Percentiles rank a stretch among this genome's conserved stretches.
These are phyloP conservation scores for Aspergillus alliaceus DNA, from an alignment of 2,329 filamentous ascomycete genomes.

Conservation along the genomic window DNA sequence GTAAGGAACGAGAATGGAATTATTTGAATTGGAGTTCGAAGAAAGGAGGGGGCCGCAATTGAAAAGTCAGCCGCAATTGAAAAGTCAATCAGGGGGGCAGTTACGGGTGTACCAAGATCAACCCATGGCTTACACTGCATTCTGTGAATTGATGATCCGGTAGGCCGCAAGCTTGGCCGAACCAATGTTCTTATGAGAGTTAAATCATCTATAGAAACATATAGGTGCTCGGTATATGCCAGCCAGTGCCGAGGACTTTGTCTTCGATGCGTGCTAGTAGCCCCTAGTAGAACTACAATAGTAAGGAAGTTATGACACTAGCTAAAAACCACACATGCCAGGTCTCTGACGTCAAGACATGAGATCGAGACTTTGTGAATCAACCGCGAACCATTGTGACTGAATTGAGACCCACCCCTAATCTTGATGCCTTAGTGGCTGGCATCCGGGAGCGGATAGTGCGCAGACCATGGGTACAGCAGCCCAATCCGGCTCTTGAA, in stretches of 20 bases:
- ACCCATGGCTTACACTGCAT: not conserved
- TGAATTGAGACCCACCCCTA: not conserved
- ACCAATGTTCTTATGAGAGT: not conserved
- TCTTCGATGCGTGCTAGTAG: too few species aligned
- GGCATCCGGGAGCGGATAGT: not conserved
- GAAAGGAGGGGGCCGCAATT: not conserved
- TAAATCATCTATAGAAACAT: not conserved
- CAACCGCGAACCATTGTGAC: not conserved
- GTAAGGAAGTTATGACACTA: not conserved
- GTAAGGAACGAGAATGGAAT: not conserved
- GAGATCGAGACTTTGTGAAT: not conserved
- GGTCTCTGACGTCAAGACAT: not conserved
- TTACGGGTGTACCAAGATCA: not conserved
- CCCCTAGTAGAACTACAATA: not conserved
- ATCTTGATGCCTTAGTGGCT: not conserved
- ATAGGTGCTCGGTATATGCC: not conserved
- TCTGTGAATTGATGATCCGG: not conserved
- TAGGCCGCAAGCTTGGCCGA: not conserved
- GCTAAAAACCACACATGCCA: not conserved
- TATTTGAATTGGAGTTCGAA: not conserved
- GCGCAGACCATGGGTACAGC: not conserved
- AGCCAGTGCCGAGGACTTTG: not conserved
- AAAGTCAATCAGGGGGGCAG: too few species aligned
- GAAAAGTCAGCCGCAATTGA: too few species aligned
- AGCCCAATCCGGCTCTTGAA: not conserved